Base-by-base conservation (phyloP, 1,139 yeast genomes). In the Eremothecium cymbalariae region DNA sequence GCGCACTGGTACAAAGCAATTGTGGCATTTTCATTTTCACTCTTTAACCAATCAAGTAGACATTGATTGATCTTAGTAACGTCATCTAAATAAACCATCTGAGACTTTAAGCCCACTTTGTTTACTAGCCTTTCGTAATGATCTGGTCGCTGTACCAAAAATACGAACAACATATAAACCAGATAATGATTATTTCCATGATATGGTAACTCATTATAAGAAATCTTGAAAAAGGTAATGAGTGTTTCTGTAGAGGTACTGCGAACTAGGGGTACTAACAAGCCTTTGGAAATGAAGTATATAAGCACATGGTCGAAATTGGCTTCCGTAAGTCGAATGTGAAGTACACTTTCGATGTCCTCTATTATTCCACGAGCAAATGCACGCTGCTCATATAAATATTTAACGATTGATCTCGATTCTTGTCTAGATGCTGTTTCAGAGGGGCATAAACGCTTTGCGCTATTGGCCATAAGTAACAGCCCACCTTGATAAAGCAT, bases 251-350 rank as follows among this genome's bases (percentile, higher is more conserved):
- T 53, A 0, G 90, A 72, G 2, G 67, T 60, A n/a, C 70, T 71
- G 39, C 74, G 71, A 17, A 81, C 68, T 36, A 72, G 74, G 3
- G 88, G 74, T 8, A 74, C 60, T 32, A 74, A 72, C 37, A 83
- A 60, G 0, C 94, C 95, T 48, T 72, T 76, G 2, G 74, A 62
- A 19, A 77, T 59, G 9, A 72, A 54, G 32, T 68, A 65, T 31
- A 76, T 60, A 15, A 83, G 53, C 17, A 75, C 66, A 22, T 68
- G 65, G 36, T 81, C 78, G 47, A 81, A 70, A 48, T 72, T 76
- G 3, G 63, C 64, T 26, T 52, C 54, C 1, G 63, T 61, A 40
- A 81, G 60, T 16, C 51, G 50, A 17, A 76, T 53, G 4, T 62
- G 65, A 39, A 65, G 64, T 7, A 61, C 31, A 0, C 51, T 47